Conservation (phyloP, 2,329 filamentous ascomycete genomes). For the Trichophyton mentagrophytes region DNA sequence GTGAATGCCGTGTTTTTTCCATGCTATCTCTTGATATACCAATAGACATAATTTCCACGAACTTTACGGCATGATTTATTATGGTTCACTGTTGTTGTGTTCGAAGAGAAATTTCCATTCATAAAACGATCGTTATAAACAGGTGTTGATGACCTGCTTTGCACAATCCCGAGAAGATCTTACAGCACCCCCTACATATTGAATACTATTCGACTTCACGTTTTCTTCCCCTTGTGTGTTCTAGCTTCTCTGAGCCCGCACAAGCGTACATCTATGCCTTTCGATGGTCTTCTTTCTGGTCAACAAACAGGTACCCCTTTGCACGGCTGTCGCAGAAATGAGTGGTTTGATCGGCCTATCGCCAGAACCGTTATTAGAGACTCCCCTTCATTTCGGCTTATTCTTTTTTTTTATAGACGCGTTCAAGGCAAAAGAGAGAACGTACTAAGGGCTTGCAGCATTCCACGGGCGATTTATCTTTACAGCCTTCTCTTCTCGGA, state of each 20-base stretch:
- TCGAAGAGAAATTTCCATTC: not conserved
- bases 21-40: not conserved
- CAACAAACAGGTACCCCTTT: not conserved
- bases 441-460: slow-evolving; percentile 10
- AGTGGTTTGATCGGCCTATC: slow-evolving; percentile 3
- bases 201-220: not conserved
- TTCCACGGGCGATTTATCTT: slow-evolving; percentile 2
- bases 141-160: not conserved
- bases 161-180: not conserved
- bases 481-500: slow-evolving; percentile 10
- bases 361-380: not conserved
- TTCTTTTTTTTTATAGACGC: no score
- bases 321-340: slow-evolving; percentile 6
- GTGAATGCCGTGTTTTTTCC: not conserved
- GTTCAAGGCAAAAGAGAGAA: not conserved
- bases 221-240: not conserved
- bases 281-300: not conserved
- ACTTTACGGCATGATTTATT: not conserved
- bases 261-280: not conserved
- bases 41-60: not conserved
- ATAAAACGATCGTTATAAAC: not conserved
- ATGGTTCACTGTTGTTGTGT: not conserved
- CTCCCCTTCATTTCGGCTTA: not conserved
- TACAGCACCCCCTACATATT: not conserved
- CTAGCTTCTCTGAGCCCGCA: not conserved